Evolutionary conservation across 1,284 basidiomycete species (phyloP), one percentile per base, ranked within the genome.

Genomic region (Moesziomyces parantarcticus): DNA sequence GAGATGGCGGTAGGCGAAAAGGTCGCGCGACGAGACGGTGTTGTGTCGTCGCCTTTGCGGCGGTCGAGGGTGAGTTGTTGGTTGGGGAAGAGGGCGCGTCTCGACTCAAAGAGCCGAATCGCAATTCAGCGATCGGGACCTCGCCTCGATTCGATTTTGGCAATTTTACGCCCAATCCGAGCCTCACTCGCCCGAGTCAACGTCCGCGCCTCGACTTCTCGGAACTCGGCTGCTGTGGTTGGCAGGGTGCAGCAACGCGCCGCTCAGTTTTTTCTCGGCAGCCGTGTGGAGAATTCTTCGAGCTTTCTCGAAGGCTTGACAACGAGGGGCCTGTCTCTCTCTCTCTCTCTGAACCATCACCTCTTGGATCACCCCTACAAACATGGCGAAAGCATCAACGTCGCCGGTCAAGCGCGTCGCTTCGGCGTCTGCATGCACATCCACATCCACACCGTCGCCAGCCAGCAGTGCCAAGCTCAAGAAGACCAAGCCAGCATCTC

Each of bases 21-120:
- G 65, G 65, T 67, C 65, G 65, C 54, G 65, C 58, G 58, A 67
- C 65, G 65, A 51, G 18, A 14, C 29, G 7, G 32, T 20, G n/a
- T 39, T 39, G 36, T 39, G 36, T 39, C 11, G 36, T 18, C 29
- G 10, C 10, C 29, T 32, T n/a, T n/a, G n/a, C n/a, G n/a, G n/a
- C n/a, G n/a, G n/a, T n/a, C n/a, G n/a, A n/a, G n/a, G n/a, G n/a
- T n/a, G n/a, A n/a, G n/a, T n/a, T n/a, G n/a, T n/a, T n/a, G n/a
- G n/a, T n/a, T n/a, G n/a, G n/a, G n/a, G n/a, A n/a, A n/a, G n/a
- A n/a, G n/a, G n/a, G n/a, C n/a, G n/a, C n/a, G n/a, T n/a, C n/a
- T n/a, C n/a, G n/a, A n/a, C n/a, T n/a, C n/a, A n/a, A n/a, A n/a
- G n/a, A n/a, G n/a, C n/a, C n/a, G 26, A 10, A 8, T 40, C 40